These are phyloP conservation scores for Dothistroma pini DNA, from an alignment of 2,329 filamentous ascomycete species.

Conservation along the genomic window DNA sequence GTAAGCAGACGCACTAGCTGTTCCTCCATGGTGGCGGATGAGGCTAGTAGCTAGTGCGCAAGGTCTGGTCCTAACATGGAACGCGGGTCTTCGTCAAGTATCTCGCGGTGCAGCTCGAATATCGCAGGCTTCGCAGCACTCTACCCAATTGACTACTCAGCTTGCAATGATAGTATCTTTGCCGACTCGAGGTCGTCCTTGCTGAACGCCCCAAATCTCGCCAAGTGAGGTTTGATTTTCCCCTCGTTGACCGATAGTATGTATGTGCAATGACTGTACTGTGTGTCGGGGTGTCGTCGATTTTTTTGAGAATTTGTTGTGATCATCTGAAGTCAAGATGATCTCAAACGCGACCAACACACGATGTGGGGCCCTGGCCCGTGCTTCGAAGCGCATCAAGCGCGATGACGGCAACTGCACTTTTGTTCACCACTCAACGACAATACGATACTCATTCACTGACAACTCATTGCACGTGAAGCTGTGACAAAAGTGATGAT, in stretches of 20 bases:
- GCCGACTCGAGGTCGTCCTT: too few species aligned
- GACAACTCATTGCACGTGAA: neutral
- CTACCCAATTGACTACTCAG: neutral
- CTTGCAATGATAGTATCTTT: too few species aligned
- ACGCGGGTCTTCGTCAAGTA: slow-evolving; percentile 1
- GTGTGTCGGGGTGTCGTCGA: neutral
- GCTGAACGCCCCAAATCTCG: neutral
- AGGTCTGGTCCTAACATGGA: slow-evolving; percentile 17
- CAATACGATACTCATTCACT: neutral
- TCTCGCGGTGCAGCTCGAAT: neutral
- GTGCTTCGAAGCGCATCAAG: neutral
- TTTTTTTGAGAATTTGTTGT: neutral
- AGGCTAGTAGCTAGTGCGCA: slow-evolving; percentile 20
- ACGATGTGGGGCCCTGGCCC: neutral
- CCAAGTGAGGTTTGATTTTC: neutral
- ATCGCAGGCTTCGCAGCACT: neutral
- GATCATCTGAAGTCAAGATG: neutral
- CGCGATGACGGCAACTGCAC: neutral
- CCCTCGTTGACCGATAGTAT: neutral
- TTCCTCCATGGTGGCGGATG: slow-evolving; percentile 68
- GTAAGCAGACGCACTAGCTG: slow-evolving; percentile 84
- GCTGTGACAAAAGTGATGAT: neutral
- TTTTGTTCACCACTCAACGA: neutral
- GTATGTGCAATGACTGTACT: neutral
- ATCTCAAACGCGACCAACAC: neutral